Base-by-base conservation (phyloP, 257 asterid genomes). In the Striga asiatica region DNA sequence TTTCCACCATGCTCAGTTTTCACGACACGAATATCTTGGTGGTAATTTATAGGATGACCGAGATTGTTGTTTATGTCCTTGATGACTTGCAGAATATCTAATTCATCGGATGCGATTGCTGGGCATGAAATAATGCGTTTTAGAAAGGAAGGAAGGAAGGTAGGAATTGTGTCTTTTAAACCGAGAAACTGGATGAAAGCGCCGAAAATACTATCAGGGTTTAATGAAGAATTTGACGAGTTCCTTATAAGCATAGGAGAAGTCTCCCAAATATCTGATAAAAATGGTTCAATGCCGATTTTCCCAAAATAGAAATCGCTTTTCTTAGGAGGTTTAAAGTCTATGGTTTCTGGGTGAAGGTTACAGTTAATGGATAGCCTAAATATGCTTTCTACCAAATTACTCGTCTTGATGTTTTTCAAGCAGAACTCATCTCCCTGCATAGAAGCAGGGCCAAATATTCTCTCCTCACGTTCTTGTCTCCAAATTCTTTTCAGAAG, bases 11-110 rank as follows among this genome's bases (percentile, higher is more conserved):
- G 7, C 8, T 37, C 58, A 8, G 93, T 75, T 75, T 80, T 79
- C 9, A 88, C 62, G 3, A 81, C 85, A 27, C 96, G 89, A 56
- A 88, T 76, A 73, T 88, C 96, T 57, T 80, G 85, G 55, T 76
- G 56, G 78, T 78, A 74, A 28, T 73, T 70, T 69, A 88, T 50
- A n/a, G 85, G 88, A 67, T 68, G 24, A 25, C 93, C 96, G 47
- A 88, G 73, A 61, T 72, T 64, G 50, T 71, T 41, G 52, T 68
- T 76, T 50, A 76, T 79, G 38, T 81, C 88, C 37, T 76, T 69
- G 35, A 81, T 51, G 65, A 88, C 74, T 52, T 62, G 74, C 62
- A 79, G 80, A 67, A 84, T 63, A 42, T 76, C 66, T 16, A 77
- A 76, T 53, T 81, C 93, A 57, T 81, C 94, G 6, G 94, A 81